Conservation (phyloP, 352 stramenopile species). For the Phytophthora cactorum region DNA sequence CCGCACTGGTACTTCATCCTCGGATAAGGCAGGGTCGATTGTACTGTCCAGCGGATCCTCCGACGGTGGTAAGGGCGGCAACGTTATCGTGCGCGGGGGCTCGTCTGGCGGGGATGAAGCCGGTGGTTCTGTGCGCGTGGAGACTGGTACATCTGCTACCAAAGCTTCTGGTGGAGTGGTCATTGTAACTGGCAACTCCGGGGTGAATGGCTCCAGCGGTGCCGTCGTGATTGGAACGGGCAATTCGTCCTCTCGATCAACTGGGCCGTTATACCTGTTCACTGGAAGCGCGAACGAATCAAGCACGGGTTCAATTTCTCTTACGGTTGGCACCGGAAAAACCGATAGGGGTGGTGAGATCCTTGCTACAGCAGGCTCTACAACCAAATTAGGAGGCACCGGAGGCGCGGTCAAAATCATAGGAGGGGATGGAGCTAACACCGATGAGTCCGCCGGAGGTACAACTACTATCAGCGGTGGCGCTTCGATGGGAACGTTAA, state of each 20-base stretch:
- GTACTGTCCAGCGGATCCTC: conserved; percentile 46
- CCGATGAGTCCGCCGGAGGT: conserved; percentile 52
- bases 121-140: conserved; percentile 57
- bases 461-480: conserved; percentile 51
- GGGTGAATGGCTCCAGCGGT: conserved; percentile 51
- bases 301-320: conserved; percentile 43
- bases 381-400: conserved; percentile 37
- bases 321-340: conserved; percentile 45
- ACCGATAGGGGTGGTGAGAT: conserved; percentile 35
- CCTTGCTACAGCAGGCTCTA: conserved; percentile 37
- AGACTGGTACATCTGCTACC: conserved; percentile 45
- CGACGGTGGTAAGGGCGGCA: conserved; percentile 36
- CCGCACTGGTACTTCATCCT: conserved; percentile 43
- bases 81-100: conserved; percentile 39
- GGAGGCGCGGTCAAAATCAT: conserved; percentile 37
- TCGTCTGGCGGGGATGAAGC: conserved; percentile 39
- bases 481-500: conserved; percentile 37
- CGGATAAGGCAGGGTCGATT: conserved; percentile 37
- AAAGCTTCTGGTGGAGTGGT: conserved; percentile 55
- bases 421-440: conserved; percentile 27
- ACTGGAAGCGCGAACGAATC: conserved; percentile 48
- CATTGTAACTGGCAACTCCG: conserved; percentile 44
- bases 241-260: conserved; percentile 41
- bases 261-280: conserved; percentile 51
- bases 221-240: conserved; percentile 58